A percentile compares a stretch with the other conserved stretches of the same genome.
Conservation (phyloP, 179 eudicot species). For the Carnegiea gigantea region DNA sequence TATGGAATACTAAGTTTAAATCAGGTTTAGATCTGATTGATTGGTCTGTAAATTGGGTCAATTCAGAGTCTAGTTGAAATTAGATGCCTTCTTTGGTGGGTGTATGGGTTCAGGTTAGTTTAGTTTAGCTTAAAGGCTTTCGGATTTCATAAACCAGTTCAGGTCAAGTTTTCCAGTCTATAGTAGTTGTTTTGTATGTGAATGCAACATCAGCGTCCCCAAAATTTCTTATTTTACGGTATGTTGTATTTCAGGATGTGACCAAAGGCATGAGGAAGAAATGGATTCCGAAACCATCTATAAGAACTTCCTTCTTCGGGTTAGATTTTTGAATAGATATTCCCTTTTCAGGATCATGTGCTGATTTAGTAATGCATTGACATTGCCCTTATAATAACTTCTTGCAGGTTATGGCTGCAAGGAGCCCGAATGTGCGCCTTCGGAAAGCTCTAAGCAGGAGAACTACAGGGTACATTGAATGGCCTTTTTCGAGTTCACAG, state of each 20-base stretch:
- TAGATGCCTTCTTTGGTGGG: too few species aligned
- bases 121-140: too few species aligned
- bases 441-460: conserved; percentile 52
- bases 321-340: conserved; percentile 25
- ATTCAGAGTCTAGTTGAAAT: too few species aligned
- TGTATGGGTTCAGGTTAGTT: too few species aligned
- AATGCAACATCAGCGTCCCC: neutral
- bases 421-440: conserved; percentile 79
- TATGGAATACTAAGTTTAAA: neutral
- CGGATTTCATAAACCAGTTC: too few species aligned
- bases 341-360: too few species aligned
- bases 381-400: neutral
- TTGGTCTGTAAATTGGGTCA: too few species aligned
- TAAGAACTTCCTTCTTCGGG: conserved; percentile 87
- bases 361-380: too few species aligned
- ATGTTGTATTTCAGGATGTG: conserved; percentile 54
- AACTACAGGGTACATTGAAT: conserved; percentile 41
- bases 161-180: too few species aligned
- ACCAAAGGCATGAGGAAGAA: conserved; percentile 84
- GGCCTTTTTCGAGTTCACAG: neutral
- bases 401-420: conserved; percentile 90
- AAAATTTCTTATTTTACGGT: neutral
- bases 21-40: neutral
- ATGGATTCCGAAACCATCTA: conserved; percentile 70
- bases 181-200: too few species aligned